Evolutionary conservation across 2,329 filamentous ascomycete genomes (phyloP), one percentile per base, ranked within the genome.

Genomic region (Aspergillus sp.): DNA sequence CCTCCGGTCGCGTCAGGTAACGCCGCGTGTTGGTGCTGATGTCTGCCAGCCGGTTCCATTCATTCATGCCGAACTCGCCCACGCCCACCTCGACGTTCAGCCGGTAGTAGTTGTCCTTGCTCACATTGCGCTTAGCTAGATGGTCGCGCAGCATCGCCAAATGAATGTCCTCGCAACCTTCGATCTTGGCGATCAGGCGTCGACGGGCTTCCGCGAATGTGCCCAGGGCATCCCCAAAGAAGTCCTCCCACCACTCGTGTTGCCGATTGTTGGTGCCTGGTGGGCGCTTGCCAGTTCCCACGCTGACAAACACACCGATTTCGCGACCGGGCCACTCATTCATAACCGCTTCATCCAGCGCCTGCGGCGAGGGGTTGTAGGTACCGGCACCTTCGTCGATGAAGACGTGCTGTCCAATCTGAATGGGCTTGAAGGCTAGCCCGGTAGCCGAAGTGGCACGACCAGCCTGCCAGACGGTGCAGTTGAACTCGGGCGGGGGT

Each of bases 21-120:
- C 89, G 87, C 67, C 91, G 86, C 0, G 95, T 99, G 72, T 89
- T 89, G 13, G 92, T 97, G 79, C 91, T 97, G 78, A 99, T 98
- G 55, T 97, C 94, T 25, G 91, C 89, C n/a, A 98, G 80, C 3
- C 93, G 87, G 69, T 91, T 87, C 95, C 95, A 99, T 74, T 98
- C 95, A 73, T 98, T 99, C 92, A 99, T 98, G 55, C 91, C 94
- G 74, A 97, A 98, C 72, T 98, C 95, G 56, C 94, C 93, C 3
- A 98, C 93, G 1, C 94, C 95, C 15, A 97, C 89, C 72, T 98
- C 93, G 43, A 98, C 95, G 66, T 99, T 99, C n/a, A 98, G 82
- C 7, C 95, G 90, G 75, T 92, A 96, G 79, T 99, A 99, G 74
- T 96, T 91, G 60, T 97, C 93, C 55, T 87, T 85, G 69, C 90